A percentile compares a stretch with the other conserved stretches of the same genome.
Evolutionary conservation across 169 alveolate species (phyloP).

Genomic region (Babesia ovis): DNA sequence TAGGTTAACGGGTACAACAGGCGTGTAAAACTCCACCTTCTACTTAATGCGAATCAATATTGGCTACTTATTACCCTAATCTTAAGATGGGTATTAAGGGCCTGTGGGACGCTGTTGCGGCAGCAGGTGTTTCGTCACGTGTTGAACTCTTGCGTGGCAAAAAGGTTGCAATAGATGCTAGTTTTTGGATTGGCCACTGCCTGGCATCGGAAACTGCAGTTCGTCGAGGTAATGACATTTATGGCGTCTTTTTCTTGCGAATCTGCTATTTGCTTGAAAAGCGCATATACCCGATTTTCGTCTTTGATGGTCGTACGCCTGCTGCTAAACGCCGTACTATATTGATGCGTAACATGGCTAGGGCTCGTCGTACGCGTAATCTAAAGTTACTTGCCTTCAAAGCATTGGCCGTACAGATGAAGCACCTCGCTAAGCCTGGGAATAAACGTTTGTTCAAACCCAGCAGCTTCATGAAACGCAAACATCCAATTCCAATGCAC

Average conservation of each 20-base stretch:
- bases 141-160: conserved; percentile 59
- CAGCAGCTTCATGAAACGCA: conserved; percentile 13
- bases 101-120: conserved; percentile 67
- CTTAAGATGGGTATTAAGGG: conserved; percentile 58
- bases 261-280: conserved; percentile 86
- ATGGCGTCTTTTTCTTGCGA: conserved; percentile 82
- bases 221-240: conserved; percentile 50
- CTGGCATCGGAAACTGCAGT: conserved; percentile 57
- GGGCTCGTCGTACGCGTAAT: conserved; percentile 39
- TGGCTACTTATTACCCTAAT: not conserved
- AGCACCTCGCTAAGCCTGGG: conserved; percentile 21
- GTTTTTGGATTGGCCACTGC: conserved; percentile 67
- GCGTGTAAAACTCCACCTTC: no score
- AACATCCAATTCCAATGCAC: not conserved
- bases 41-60: no score
- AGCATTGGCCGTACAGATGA: conserved; percentile 58
- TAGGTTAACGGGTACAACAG: no score
- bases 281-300: conserved; percentile 88
- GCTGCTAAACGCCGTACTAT: conserved; percentile 83
- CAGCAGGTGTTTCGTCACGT: conserved; percentile 58
- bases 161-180: conserved; percentile 60
- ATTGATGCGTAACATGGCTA: conserved; percentile 73
- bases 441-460: conserved; percentile 31
- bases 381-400: conserved; percentile 56
- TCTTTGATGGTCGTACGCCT: conserved; percentile 91